Evolutionary conservation across 306 rosid species (phyloP).

Genomic region (Parietaria judaica): DNA sequence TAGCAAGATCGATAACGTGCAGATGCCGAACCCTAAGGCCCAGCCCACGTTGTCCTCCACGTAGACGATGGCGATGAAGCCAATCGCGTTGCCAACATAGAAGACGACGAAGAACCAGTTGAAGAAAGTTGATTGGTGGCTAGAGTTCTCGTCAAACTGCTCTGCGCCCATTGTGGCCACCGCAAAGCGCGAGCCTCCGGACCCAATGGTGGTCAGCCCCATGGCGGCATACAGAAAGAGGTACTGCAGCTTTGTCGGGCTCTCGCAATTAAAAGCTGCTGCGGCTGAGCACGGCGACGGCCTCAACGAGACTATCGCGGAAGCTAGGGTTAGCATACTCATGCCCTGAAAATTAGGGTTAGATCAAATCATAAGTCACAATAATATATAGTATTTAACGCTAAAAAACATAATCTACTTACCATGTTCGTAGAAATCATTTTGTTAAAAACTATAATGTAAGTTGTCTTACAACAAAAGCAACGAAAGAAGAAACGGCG

Average conservation of each 20-base stretch:
- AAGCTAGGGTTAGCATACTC: constrained; percentile 21
- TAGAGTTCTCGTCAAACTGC: constrained; percentile 17
- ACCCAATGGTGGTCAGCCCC: constrained; percentile 20
- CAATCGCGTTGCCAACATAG: constrained; percentile 15
- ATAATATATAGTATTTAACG: not conserved
- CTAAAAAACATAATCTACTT: too few species aligned
- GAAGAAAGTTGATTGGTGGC: constrained; percentile 25
- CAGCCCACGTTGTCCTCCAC: constrained; percentile 33
- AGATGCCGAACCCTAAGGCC: constrained; percentile 33
- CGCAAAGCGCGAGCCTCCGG: constrained; percentile 37
- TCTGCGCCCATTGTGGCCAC: constrained; percentile 37
- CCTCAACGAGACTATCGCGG: constrained; percentile 18
- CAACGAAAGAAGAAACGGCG: constrained; percentile 19
- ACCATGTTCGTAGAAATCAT: too few species aligned
- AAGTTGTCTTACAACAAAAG: constrained; percentile 25
- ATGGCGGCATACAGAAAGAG: constrained; percentile 22
- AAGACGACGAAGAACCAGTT: constrained; percentile 33
- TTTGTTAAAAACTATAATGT: too few species aligned
- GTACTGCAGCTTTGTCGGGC: constrained; percentile 28
- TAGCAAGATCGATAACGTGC: constrained; percentile 3
- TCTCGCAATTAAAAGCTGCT: constrained; percentile 9
- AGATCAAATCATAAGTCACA: too few species aligned
- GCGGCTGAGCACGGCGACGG: constrained; percentile 19
- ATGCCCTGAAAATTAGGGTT: constrained; percentile 18
- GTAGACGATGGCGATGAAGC: constrained; percentile 28